These are phyloP conservation scores for Platanus orientalis DNA, from an alignment of 164 flowering plant genomes.

Conservation along the genomic window DNA sequence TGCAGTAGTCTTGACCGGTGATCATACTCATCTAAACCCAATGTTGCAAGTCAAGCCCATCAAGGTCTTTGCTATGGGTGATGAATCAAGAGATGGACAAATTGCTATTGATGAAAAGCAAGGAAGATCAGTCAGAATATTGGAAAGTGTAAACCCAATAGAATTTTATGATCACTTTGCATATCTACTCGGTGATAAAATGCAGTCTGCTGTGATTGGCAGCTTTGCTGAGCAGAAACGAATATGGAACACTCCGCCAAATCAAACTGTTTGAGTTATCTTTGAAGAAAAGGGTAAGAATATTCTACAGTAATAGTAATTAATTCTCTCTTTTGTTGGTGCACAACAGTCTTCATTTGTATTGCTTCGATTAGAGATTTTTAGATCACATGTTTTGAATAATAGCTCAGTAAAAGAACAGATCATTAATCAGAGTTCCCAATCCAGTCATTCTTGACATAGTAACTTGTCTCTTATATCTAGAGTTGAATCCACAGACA, in stretches of 20 bases:
- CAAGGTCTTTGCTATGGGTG: slow-evolving; percentile 52
- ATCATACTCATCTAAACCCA: slow-evolving; percentile 32
- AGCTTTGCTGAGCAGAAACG: slow-evolving; percentile 73
- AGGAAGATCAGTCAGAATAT: slow-evolving; percentile 49
- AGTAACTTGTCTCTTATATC: too few species aligned
- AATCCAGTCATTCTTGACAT: too few species aligned
- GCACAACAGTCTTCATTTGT: background rate
- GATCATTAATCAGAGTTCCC: too few species aligned
- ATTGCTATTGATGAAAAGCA: slow-evolving; percentile 33
- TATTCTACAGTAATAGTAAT: slow-evolving; percentile 13
- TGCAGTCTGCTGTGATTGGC: slow-evolving; percentile 68
- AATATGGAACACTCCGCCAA: slow-evolving; percentile 49
- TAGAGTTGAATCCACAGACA: too few species aligned
- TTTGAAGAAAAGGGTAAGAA: background rate
- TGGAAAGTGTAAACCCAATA: slow-evolving; percentile 36
- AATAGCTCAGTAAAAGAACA: too few species aligned
- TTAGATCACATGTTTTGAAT: too few species aligned
- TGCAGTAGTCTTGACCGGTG: slow-evolving; percentile 47
- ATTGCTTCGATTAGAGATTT: too few species aligned
- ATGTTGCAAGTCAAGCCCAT: slow-evolving; percentile 29
- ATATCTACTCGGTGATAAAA: slow-evolving; percentile 33
- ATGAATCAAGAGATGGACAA: slow-evolving; percentile 60
- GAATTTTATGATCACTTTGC: slow-evolving; percentile 53
- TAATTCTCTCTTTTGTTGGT: slow-evolving; percentile 6
- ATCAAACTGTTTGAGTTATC: slow-evolving; percentile 13